Evolutionary conservation across 2,329 filamentous ascomycete genomes (phyloP).

Genomic region (Colletotrichum aenigma): DNA sequence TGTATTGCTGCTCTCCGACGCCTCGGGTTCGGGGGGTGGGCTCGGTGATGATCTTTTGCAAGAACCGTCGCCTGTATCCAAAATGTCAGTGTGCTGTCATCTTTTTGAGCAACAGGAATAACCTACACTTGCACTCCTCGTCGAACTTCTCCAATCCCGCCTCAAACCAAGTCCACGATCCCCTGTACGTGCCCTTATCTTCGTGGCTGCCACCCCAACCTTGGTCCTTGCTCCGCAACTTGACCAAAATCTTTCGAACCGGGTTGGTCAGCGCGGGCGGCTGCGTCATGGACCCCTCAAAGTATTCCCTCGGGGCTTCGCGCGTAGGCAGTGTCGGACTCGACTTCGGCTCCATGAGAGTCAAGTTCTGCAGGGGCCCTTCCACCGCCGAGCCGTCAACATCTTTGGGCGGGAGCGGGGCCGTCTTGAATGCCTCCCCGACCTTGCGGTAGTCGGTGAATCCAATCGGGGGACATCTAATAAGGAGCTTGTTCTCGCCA

Average conservation of each 20-base stretch:
- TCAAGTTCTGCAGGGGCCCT: not conserved
- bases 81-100: not conserved
- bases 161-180: conserved; percentile 68
- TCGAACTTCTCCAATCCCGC: conserved; percentile 63
- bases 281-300: conserved; percentile 32
- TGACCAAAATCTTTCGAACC: conserved; percentile 66
- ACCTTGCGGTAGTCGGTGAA: conserved; percentile 23
- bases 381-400: not conserved
- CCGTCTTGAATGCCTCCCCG: conserved; percentile 5
- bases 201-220: conserved; percentile 50
- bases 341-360: not conserved
- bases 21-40: not conserved
- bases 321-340: not conserved
- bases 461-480: conserved; percentile 39
- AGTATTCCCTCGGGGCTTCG: conserved; percentile 28
- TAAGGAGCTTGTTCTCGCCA: conserved; percentile 36
- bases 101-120: rapidly evolving
- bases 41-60: not conserved
- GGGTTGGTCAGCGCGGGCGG: conserved; percentile 43
- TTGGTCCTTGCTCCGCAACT: conserved; percentile 61
- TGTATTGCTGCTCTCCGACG: not conserved
- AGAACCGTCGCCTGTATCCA: not conserved
- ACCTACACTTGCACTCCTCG: conserved; percentile 31
- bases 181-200: conserved; percentile 42
- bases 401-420: conserved; percentile 1